A percentile compares a stretch with the other conserved stretches of the same genome.
phyloP scores from a whole-genome alignment of 2,329 filamentous ascomycete species.

The Verticillium longisporum region DNA sequence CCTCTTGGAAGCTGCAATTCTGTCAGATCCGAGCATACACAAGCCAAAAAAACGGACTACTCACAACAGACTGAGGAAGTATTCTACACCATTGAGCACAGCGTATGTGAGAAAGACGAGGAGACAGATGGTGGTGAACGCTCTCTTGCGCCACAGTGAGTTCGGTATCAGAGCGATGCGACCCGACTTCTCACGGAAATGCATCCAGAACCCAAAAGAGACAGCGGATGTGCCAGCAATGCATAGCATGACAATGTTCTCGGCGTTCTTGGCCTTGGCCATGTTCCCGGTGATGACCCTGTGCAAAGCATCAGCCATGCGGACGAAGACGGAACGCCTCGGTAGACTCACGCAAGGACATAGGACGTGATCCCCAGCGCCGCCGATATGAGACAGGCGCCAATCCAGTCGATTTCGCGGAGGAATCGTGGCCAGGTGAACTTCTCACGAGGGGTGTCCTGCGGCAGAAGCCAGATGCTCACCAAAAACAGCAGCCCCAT shows the following conservation, averaged over 20 bases:
- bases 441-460: conserved; percentile 36
- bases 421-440: conserved; percentile 9
- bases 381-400: conserved; percentile 4
- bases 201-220: conserved; percentile 1
- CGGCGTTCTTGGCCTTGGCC: conserved; percentile 2
- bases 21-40: background rate
- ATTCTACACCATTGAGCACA: conserved; percentile 34
- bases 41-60: conserved; percentile 1
- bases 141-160: conserved; percentile 44
- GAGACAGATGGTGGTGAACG: conserved; percentile 45
- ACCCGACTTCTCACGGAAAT: background rate
- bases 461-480: conserved; percentile 29
- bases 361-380: conserved; percentile 8
- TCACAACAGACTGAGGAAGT: conserved; percentile 33
- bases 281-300: conserved; percentile 4
- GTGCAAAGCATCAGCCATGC: background rate
- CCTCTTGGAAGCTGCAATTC: conserved; percentile 31
- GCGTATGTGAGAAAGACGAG: conserved; percentile 34
- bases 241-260: conserved; percentile 4
- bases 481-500: conserved; percentile 33
- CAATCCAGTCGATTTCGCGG: conserved; percentile 9
- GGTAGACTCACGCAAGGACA: conserved; percentile 7
- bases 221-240: background rate
- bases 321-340: conserved; percentile 14
- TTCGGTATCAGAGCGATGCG: conserved; percentile 39